Conservation (phyloP, 1,284 basidiomycete genomes). For the Afroboletus lepidellus region DNA sequence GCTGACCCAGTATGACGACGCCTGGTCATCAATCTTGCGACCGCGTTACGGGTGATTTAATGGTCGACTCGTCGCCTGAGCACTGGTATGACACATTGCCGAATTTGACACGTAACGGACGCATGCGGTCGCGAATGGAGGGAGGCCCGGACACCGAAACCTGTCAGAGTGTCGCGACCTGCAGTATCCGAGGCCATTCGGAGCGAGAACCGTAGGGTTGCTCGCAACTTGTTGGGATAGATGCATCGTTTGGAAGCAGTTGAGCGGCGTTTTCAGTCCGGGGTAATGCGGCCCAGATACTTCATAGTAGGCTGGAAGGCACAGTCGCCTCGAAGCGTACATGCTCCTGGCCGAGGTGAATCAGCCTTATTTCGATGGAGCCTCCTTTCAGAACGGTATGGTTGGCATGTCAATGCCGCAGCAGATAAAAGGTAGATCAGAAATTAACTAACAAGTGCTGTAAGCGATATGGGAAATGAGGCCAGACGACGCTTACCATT, state of each 20-base stretch:
- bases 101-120: background rate
- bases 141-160: background rate
- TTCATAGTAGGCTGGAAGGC: background rate
- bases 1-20: background rate
- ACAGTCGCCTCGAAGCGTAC: no score
- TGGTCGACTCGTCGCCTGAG: background rate
- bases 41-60: background rate
- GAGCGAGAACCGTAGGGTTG: background rate
- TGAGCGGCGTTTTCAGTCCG: background rate
- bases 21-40: background rate
- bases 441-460: background rate
- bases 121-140: background rate
- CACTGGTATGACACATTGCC: background rate
- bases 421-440: background rate
- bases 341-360: background rate
- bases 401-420: background rate
- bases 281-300: background rate
- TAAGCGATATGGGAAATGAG: background rate
- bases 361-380: background rate
- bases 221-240: background rate
- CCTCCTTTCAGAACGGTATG: background rate
- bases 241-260: background rate
- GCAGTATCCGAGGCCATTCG: background rate
- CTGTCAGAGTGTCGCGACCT: background rate
- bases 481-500: background rate